These are phyloP conservation scores for Aspergillus piperis DNA, from an alignment of 2,329 filamentous ascomycete species.

Conservation along the genomic window DNA sequence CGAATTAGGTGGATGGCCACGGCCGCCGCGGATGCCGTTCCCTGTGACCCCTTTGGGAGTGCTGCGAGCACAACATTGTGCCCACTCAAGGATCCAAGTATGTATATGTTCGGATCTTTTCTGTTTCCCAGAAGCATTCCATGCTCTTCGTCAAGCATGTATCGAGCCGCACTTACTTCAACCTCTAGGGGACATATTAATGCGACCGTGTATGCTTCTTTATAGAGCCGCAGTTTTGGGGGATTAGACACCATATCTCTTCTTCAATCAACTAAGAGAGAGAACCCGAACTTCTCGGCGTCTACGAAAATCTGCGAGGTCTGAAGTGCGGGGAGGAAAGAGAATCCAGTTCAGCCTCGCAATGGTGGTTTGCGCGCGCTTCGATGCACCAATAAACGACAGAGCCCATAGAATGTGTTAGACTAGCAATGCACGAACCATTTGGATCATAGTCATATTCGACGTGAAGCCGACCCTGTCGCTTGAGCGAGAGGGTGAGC, in stretches of 20 bases:
- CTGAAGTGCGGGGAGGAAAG: background rate
- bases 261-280: too few relatives aligned
- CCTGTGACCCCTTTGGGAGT: constrained; percentile 16
- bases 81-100: constrained; percentile 1
- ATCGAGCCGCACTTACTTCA: background rate
- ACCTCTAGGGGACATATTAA: constrained; percentile 1
- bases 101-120: background rate
- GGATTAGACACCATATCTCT: background rate
- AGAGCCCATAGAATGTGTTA: too few relatives aligned
- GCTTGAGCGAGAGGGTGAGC: too few relatives aligned
- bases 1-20: constrained; percentile 17
- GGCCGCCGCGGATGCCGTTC: constrained; percentile 24
- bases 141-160: constrained; percentile 13
- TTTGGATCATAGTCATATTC: too few relatives aligned
- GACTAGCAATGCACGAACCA: too few relatives aligned
- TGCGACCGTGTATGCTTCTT: constrained; percentile 1
- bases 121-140: background rate
- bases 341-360: background rate
- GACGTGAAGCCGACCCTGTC: too few relatives aligned
- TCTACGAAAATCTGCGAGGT: background rate
- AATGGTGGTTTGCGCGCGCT: background rate
- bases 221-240: background rate
- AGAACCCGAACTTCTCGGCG: too few relatives aligned
- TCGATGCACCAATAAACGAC: background rate
- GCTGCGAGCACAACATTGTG: constrained; percentile 12